A percentile compares a stretch with the other conserved stretches of the same genome.
Conservation (phyloP, 148 eudicot species). For the Mesembryanthemum crystallinum region DNA sequence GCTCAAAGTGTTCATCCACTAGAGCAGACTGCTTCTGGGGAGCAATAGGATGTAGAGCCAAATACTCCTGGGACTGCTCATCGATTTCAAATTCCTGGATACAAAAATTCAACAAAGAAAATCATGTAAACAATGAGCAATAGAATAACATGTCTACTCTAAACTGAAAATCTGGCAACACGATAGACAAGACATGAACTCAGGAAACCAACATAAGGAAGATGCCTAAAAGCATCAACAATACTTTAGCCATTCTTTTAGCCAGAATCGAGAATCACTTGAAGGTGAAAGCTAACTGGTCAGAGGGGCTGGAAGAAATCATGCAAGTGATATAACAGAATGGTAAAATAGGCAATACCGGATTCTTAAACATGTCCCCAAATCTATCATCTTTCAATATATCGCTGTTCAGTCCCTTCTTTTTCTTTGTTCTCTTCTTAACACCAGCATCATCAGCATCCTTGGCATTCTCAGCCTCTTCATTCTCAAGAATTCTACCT, state of each 20-base stretch:
- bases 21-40: conserved; percentile 42
- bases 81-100: conserved; percentile 24
- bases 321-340: background rate
- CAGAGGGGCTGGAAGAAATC: background rate
- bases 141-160: conserved; percentile 32
- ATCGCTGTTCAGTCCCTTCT: conserved; percentile 54
- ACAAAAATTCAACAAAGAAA: background rate
- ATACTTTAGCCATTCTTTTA: background rate
- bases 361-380: conserved; percentile 45
- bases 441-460: conserved; percentile 42
- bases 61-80: conserved; percentile 20
- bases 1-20: conserved; percentile 81
- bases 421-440: conserved; percentile 69
- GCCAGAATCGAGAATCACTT: background rate
- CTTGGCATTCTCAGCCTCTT: conserved; percentile 58
- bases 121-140: background rate
- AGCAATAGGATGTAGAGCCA: conserved; percentile 26
- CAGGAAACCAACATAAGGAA: background rate
- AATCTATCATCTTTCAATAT: conserved; percentile 74
- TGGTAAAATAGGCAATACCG: conserved; percentile 41
- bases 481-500: conserved; percentile 47
- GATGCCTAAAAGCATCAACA: background rate
- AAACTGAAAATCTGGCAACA: conserved; percentile 13
- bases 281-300: background rate
- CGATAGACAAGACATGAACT: background rate